A percentile compares a stretch with the other conserved stretches of the same genome.
Conservation (phyloP, 139 green algal genomes). For the Ostreobium quekettii region DNA sequence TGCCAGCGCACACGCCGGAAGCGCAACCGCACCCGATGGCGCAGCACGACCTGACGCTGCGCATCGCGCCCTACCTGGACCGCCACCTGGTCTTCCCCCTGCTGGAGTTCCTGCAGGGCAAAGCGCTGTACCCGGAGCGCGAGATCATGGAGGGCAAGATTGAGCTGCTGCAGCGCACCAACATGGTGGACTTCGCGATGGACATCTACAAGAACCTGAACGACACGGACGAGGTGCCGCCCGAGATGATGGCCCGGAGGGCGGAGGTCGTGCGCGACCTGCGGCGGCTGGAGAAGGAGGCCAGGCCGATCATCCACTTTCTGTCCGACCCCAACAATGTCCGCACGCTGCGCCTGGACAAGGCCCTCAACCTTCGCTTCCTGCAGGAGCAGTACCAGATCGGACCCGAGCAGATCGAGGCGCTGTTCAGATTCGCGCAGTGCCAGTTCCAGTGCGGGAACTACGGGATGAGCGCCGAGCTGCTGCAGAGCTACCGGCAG, state of each 20-base stretch:
- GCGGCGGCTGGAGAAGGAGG: conserved; percentile 59
- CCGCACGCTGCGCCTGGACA: conserved; percentile 83
- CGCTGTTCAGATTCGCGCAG: conserved; percentile 95
- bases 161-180: conserved; percentile 87
- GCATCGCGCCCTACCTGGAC: conserved; percentile 71
- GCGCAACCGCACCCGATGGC: conserved; percentile 25
- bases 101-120: conserved; percentile 87
- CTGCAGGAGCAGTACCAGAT: conserved; percentile 78
- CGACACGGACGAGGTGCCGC: conserved; percentile 47
- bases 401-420: conserved; percentile 83
- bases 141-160: conserved; percentile 93
- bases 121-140: conserved; percentile 66
- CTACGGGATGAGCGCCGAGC: conserved; percentile 83
- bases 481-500: conserved; percentile 86
- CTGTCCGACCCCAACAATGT: conserved; percentile 76
- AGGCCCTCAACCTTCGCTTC: conserved; percentile 83
- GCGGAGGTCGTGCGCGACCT: conserved; percentile 54
- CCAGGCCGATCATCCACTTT: conserved; percentile 84
- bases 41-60: conserved; percentile 55
- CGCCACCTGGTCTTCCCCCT: conserved; percentile 92
- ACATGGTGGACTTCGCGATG: conserved; percentile 97
- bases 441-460: conserved; percentile 99
- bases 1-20: background rate
- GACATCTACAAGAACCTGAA: conserved; percentile 90
- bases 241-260: conserved; percentile 47